These are phyloP conservation scores for Calycina herbarum DNA, from an alignment of 2,329 filamentous ascomycete genomes.

Conservation along the genomic window DNA sequence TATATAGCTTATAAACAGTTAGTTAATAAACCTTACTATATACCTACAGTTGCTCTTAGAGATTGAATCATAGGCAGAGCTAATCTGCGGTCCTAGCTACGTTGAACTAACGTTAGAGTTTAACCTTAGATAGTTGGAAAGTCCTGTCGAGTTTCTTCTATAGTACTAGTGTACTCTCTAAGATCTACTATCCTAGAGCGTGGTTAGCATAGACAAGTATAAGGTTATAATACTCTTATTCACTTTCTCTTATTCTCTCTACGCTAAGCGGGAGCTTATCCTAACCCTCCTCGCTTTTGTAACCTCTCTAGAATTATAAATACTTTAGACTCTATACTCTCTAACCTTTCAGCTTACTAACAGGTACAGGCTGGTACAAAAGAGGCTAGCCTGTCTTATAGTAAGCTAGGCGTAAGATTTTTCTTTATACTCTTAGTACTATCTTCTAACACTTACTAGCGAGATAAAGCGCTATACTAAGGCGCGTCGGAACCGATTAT, in stretches of 20 bases:
- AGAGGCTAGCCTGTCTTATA: background rate
- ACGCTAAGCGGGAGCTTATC: constrained; percentile 30
- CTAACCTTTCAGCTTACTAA: background rate
- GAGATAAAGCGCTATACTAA: background rate
- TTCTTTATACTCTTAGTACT: constrained; percentile 13
- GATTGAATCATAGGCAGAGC: constrained; percentile 24
- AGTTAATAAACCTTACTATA: constrained; percentile 19
- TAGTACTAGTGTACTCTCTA: constrained; percentile 30
- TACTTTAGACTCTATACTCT: background rate
- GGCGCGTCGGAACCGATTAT: background rate
- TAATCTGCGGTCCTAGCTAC: constrained; percentile 15
- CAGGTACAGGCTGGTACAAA: background rate
- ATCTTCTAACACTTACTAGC: background rate
- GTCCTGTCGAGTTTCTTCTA: constrained; percentile 22
- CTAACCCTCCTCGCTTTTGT: constrained; percentile 38
- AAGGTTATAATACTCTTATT: constrained; percentile 35
- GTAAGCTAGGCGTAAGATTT: background rate
- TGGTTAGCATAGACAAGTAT: constrained; percentile 27
- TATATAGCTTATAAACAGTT: constrained; percentile 26
- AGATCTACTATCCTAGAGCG: constrained; percentile 20
- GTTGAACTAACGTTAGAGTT: constrained; percentile 16
- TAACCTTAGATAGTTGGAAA: constrained; percentile 24
- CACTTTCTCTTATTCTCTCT: constrained; percentile 30
- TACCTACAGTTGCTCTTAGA: constrained; percentile 23
- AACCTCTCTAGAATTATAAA: constrained; percentile 26